Evolutionary conservation across 768 basidiomycete species (phyloP), one percentile per base, ranked within the genome.

Genomic region (Tephrocybe sp.): DNA sequence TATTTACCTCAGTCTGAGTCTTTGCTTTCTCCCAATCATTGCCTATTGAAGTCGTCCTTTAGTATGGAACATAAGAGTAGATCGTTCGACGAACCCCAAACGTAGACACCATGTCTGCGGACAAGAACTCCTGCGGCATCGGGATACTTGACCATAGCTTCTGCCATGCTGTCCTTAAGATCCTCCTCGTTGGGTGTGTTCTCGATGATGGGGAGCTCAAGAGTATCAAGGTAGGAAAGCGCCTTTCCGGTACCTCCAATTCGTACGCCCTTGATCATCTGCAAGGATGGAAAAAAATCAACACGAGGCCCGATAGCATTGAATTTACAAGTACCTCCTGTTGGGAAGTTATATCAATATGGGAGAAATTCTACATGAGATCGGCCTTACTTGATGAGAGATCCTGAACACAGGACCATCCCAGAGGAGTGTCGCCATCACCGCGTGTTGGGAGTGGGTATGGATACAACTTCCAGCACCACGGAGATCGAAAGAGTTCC

Each of bases 251-350:
- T 83, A 10, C 92, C 91, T 4, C 80, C 87, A 13, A 83, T 62
- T 9, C 90, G 78, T 37, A 94, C 80, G 19, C 91, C 92, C 64
- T 94, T 94, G 64, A 94, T 94, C 92, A 94, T 94, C 83, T 94
- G 56, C 56, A 36, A 22, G 45, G 18, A n/a, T 24, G 37, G 13
- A n/a, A n/a, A 10, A 40, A 33, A 18, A n/a, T 47, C 30, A 41
- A 25, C 30, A 47, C 25, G 39, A 27, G 24, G 36, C 15, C 16
- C 6, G 33, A 24, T 36, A 15, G 4, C 9, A 11, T 33, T 18
- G 18, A 15, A 22, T 16, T 16, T 42, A 13, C 19, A 33, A 31
- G 50, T 53, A 73, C 77, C 76, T 80, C 77, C 77, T 80, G 29
- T 39, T 4, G 34, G 27, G 10, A 11, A 33, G 18, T 48, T n/a